Base-by-base conservation (phyloP, 2,329 filamentous ascomycete genomes). In the Coniochaeta prunicola region DNA sequence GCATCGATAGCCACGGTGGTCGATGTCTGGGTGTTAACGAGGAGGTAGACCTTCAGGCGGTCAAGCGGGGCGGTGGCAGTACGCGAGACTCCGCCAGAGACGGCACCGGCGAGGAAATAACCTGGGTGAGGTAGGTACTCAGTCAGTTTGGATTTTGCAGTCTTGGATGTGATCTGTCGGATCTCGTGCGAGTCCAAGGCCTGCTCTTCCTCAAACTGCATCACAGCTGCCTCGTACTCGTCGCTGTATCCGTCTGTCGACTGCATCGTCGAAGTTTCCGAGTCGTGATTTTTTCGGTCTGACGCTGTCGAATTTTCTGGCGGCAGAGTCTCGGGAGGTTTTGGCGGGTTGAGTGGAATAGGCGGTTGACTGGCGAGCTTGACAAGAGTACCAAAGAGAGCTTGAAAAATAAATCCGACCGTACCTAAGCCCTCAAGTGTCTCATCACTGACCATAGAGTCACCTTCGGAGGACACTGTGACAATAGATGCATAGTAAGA, bases 11-110 rank as follows among this genome's bases (percentile, higher is more conserved):
- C 84, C 59, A 83, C 80, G 66, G 79, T 76, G 64, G 83, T 69
- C 60, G 80, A 81, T 59, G 80, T 77, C 63, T 80, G 83, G 59
- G 91, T 96, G 74, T 96, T 93, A 57, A 96, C 93, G 68, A 99
- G 94, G 57, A 99, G 84, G 73, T 96, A 97, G 64, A 99, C 94
- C 77, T 97, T 97, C 60, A 99, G 80, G 67, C 94, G 91, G 77
- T 99, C 94, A 74, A 99, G 87, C 61, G 94, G 94, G 61, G 94
- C 94, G 66, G 94, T 99, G 63, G 91, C 89, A 70, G 94, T 97
- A 71, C 94, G 88, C 71, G 93, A 97, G 68, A 97, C 88, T 73
- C 92, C 93, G 72, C 94, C 94, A 72, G 93, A 92, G 71, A 96
- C 81, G 74, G 92, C 94, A 80, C 94, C 94, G 73, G 94, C 94